Evolutionary conservation across 2,329 filamentous ascomycete species (phyloP), one percentile per base, ranked within the genome.

Genomic region (Tolypocladium pustulatum): DNA sequence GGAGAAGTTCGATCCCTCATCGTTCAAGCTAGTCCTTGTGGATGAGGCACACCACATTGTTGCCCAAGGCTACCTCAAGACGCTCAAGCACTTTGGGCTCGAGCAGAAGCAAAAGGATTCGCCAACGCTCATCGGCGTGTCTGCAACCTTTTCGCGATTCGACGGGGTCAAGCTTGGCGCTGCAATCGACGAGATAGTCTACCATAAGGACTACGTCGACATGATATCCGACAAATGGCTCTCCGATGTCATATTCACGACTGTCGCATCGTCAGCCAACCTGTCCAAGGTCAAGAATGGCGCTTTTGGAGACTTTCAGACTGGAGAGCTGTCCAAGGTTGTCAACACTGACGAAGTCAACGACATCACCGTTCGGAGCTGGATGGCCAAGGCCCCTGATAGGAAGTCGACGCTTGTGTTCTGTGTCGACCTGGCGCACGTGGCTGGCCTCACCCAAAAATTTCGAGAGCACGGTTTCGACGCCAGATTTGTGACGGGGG

Each of bases 11-110:
- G 84, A 95, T 64, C 89, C 91, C 0, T 72, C 72, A 0, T 78
- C 77, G 9, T 97, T 93, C 78, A 99, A 99, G 73, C 83, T 99
- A 0, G 77, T 99, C 0, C 80, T 99, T 3, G 93, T 99, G 4
- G 94, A 99, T 64, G 94, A 99, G 73, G 94, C 93, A 5, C 94
- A 99, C 71, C 94, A 99, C 72, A 96, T 97, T 57, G 92, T 97
- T 52, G 89, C 94, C 0, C 80, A 84, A 2, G 85, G 86, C 9
- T 97, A 97, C 68, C 78, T 95, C 61, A 80, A 82, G 49, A 81
- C 86, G 0, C 76, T 99, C 54, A 77, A 81, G n/a, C 85, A 97
- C 71, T 96, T 99, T 70, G 84, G 86, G 0, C 80, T 96, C 22
- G 73, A 83, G 58, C 66, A 74, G 55, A 77, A 75, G 62, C 72